These are phyloP conservation scores for Picocystis sp. DNA, from an alignment of 163 green algal genomes.

Conservation along the genomic window DNA sequence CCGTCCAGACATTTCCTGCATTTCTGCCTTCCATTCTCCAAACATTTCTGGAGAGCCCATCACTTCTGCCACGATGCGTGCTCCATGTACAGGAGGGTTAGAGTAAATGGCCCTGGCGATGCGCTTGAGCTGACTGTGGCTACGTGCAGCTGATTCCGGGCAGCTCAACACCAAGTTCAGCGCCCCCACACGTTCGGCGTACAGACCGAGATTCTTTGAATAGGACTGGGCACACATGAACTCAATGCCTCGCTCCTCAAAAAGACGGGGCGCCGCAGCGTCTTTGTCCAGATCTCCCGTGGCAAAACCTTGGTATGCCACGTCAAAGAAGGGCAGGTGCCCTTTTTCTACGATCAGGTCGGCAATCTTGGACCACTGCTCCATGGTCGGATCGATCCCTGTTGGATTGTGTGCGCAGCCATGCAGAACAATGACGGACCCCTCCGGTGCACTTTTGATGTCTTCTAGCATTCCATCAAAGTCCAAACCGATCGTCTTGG, in stretches of 20 bases:
- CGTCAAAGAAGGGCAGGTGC: constrained; percentile 89
- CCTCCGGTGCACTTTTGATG: constrained; percentile 61
- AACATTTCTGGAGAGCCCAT: constrained; percentile 53
- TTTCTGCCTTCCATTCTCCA: constrained; percentile 63
- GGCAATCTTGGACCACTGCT: constrained; percentile 85
- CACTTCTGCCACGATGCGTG: constrained; percentile 69
- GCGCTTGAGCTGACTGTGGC: constrained; percentile 70
- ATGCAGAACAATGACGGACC: constrained; percentile 84
- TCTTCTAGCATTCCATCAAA: constrained; percentile 84
- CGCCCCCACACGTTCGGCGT: constrained; percentile 84
- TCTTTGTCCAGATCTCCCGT: constrained; percentile 80
- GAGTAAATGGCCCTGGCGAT: constrained; percentile 72
- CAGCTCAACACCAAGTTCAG: constrained; percentile 61
- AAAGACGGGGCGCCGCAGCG: constrained; percentile 64
- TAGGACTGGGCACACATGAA: constrained; percentile 48
- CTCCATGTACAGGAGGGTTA: constrained; percentile 85
- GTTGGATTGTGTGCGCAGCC: constrained; percentile 98
- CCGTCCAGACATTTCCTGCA: constrained; percentile 81
- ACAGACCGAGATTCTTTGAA: constrained; percentile 93
- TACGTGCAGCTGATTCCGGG: constrained; percentile 39
- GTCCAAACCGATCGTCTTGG: constrained; percentile 78
- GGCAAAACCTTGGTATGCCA: constrained; percentile 89
- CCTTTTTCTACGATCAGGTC: constrained; percentile 52
- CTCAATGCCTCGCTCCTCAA: constrained; percentile 73
- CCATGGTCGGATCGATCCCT: constrained; percentile 80